Conservation (phyloP, 2,329 filamentous ascomycete species). For the Fusarium sp. region DNA sequence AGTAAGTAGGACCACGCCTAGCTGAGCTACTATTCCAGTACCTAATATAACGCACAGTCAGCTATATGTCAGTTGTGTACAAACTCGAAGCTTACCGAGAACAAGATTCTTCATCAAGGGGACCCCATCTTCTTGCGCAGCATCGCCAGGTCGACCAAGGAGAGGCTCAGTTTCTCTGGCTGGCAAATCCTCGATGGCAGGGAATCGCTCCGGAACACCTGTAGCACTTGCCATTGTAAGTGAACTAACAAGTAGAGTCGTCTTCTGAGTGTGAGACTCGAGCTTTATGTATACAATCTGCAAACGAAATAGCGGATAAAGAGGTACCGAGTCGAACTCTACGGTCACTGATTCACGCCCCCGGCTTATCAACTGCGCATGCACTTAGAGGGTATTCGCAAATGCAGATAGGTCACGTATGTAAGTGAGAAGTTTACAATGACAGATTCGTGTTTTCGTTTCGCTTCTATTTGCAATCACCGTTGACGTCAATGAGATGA, state of each 20-base stretch:
- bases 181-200: conserved; percentile 39
- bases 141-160: conserved; percentile 71
- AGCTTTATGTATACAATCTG: neutral
- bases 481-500: conserved; percentile 37
- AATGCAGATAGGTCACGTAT: neutral
- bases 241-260: neutral
- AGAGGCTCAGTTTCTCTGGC: conserved; percentile 53
- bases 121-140: conserved; percentile 70
- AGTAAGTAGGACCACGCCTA: conserved; percentile 77
- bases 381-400: neutral
- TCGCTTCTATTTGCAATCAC: conserved; percentile 6
- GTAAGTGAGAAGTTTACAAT: conserved; percentile 2
- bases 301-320: neutral
- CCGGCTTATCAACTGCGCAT: neutral
- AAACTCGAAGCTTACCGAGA: conserved; percentile 64
- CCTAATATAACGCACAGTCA: conserved; percentile 58
- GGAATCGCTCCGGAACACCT: conserved; percentile 65
- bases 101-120: conserved; percentile 75
- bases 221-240: conserved; percentile 72
- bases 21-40: conserved; percentile 82
- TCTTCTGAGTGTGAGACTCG: neutral
- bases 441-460: conserved; percentile 1
- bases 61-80: neutral
- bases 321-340: neutral
- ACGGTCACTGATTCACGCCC: neutral